Evolutionary conservation across 306 rosid species (phyloP).

Genomic region (Lupinus albus): DNA sequence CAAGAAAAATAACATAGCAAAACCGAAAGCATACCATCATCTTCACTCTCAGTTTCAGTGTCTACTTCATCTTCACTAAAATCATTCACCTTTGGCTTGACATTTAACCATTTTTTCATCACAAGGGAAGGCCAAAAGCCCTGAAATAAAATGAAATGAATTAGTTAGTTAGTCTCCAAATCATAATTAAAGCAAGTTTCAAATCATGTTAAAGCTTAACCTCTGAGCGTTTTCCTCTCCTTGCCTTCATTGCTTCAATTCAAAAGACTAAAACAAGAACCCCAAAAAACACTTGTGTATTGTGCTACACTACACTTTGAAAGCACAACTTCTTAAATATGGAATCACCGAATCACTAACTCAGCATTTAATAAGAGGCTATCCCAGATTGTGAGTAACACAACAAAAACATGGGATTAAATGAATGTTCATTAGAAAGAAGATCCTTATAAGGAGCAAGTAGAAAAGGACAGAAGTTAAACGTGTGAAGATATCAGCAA

Average conservation of each 20-base stretch:
- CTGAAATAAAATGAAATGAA: constrained; percentile 53
- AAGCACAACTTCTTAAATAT: constrained; percentile 52
- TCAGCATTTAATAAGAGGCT: constrained; percentile 38
- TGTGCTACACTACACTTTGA: constrained; percentile 36
- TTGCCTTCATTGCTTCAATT: constrained; percentile 63
- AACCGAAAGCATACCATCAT: constrained; percentile 63
- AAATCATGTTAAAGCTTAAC: constrained; percentile 47
- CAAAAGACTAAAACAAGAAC: constrained; percentile 41
- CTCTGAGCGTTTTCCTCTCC: constrained; percentile 75
- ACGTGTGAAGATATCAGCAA: constrained; percentile 46
- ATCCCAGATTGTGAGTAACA: constrained; percentile 25
- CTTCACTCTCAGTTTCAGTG: constrained; percentile 95
- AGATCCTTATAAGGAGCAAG: constrained; percentile 46
- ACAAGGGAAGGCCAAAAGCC: constrained; percentile 96
- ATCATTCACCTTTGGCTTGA: constrained; percentile 85
- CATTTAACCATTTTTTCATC: constrained; percentile 96
- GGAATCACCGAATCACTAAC: constrained; percentile 49
- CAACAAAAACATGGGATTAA: constrained; percentile 35
- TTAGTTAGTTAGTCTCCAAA: constrained; percentile 2
- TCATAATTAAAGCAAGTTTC: background rate
- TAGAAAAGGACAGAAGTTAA: constrained; percentile 58
- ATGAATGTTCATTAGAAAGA: constrained; percentile 38
- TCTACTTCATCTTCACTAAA: constrained; percentile 97
- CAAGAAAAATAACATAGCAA: constrained; percentile 3
- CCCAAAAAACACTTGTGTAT: constrained; percentile 30